Conservation (phyloP, 441 rosid species). For the Pelargonium australe region DNA sequence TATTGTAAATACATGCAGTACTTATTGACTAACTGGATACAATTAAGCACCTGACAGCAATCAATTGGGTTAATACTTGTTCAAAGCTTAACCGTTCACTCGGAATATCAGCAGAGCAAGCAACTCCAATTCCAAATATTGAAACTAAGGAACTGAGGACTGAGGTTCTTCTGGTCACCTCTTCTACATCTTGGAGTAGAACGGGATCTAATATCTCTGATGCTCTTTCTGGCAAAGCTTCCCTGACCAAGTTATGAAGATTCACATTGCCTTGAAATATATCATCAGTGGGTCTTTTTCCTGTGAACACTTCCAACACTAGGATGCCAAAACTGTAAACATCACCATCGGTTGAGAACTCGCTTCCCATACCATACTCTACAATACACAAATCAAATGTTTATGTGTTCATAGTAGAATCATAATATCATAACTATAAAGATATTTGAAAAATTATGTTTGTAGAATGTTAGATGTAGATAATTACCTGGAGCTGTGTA, state of each 20-base stretch:
- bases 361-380: slow-evolving; percentile 1
- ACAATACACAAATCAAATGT: not conserved
- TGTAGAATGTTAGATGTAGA: no score
- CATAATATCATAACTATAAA: no score
- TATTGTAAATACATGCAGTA: no score
- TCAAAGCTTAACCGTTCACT: not conserved
- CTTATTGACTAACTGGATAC: not conserved
- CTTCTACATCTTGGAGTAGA: not conserved
- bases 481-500: not conserved
- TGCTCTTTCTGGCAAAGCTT: not conserved
- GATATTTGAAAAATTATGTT: no score
- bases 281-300: not conserved
- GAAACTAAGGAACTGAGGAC: not conserved
- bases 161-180: not conserved
- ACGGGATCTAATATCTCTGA: not conserved
- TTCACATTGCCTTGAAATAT: not conserved
- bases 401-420: no score
- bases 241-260: not conserved
- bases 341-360: not conserved
- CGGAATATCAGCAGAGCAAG: not conserved
- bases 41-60: not conserved
- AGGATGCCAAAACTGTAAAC: not conserved
- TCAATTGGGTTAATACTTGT: not conserved
- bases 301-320: not conserved
- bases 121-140: slow-evolving; percentile 12